Base-by-base conservation (phyloP, 495 filamentous ascomycete genomes). In the Neohortaea acidophila region DNA sequence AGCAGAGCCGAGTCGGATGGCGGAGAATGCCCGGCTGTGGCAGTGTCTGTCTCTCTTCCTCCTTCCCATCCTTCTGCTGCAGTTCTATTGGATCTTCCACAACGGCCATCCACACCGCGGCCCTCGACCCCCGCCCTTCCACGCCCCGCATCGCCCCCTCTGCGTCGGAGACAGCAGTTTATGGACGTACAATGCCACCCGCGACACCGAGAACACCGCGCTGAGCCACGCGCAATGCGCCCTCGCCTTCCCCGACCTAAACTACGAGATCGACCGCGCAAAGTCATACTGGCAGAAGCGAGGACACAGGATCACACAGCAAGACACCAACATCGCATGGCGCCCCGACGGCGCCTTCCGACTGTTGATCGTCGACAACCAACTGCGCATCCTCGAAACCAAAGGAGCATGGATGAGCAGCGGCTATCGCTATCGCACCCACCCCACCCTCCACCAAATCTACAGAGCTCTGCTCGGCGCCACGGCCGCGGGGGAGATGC, bases 401-500 rank as follows among this genome's bases (percentile, higher is more conserved):
- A 43, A 43, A 15, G 21, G 20, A 6, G 23, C 39, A 38, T 36
- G 33, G 19, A 30, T 22, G 37, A 17, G 32, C 14, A 10, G 63
- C 28, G 63, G 65, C 33, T 59, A 66, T 23, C 61, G 61, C 13
- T 49, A 58, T 8, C 66, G 68, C 27, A 59, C 66, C 10, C 33
- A 65, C 24, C 60, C 62, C n/a, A 53, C 58, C 2, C 46, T 62
- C 3, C 44, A 7, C 28, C 49, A 18, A 41, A 59, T 13, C 44
- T 27, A 73, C 56, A 40, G 65, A 8, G 65, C 69, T 27, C 59
- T 68, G 3, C 68, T 60, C 0, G 48, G 60, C 26, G 63, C 60
- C 14, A 29, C 32, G 22, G 40, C 37, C 9, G 20, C 33, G 4
- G 27, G 34, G 3, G 33, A 38, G 26, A 13, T 2, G 0, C 52